phyloP scores from a whole-genome alignment of 345 rosid species.

The Psidium friedrichsthalianum region DNA sequence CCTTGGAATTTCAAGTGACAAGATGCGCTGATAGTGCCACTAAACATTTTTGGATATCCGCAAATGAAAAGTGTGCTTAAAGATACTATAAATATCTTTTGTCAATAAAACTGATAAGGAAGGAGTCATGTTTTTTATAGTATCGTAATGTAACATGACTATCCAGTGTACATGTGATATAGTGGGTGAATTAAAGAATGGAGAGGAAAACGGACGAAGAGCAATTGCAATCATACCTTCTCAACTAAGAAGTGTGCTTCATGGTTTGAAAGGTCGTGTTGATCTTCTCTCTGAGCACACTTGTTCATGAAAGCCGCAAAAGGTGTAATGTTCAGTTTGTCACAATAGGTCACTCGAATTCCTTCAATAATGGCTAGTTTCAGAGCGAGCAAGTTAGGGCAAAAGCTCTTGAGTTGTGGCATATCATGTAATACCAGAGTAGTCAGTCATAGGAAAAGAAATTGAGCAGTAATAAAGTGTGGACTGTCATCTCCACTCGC shows the following conservation, averaged over 20 bases:
- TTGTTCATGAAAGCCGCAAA: not conserved
- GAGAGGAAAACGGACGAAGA: not conserved
- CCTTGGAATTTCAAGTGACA: not conserved
- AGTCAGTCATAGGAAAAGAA: not conserved
- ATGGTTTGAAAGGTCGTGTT: not conserved
- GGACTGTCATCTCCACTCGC: not conserved
- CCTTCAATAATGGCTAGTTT: not conserved
- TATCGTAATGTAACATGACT: accelerated
- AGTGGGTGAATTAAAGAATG: not conserved
- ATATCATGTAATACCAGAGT: not conserved
- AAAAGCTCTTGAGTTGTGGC: not conserved
- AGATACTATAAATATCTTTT: not conserved
- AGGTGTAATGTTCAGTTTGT: not conserved
- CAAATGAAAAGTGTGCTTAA: not conserved
- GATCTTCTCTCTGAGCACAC: not conserved
- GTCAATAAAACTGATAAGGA: accelerated
- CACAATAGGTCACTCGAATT: not conserved
- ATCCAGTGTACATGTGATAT: not conserved
- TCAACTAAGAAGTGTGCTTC: too few relatives aligned
- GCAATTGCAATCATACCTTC: not conserved
- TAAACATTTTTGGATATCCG: not conserved
- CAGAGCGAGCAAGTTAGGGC: accelerated
- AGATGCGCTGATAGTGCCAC: not conserved
- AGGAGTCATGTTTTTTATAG: not conserved
- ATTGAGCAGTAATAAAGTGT: not conserved